Base-by-base conservation (phyloP, 306 rosid genomes). In the Medicago arabica region DNA sequence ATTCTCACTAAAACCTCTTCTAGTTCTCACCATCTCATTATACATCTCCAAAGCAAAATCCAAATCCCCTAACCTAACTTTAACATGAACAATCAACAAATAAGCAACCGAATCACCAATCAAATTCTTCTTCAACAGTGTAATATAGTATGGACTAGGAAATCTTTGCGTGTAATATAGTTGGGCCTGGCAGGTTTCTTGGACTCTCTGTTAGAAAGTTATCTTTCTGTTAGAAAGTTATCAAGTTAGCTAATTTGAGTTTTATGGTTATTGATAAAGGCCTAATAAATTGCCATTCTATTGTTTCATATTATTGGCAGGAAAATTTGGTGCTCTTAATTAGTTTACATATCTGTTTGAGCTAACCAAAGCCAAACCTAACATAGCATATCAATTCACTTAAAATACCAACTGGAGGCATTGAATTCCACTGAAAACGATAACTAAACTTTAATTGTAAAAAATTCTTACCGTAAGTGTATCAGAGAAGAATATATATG, bases 1-100 rank as follows among this genome's bases (percentile, higher is more conserved):
- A 70, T 94, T 94, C 17, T 80, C 78, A 63, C 47, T 82, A 72
- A 91, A 87, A 28, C 98, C 97, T 84, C 93, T 86, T 9, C 57
- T 75, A 60, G 83, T 86, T 9, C 57, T 75, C 64, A 84, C 76
- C 96, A 89, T 28, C 31, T 28, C 31, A 28, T 28, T 28, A 28
- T 28, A 28, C 31, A 28, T 3, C 31, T 28, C 31, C 31, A 28
- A 28, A 28, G 31, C 31, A 28, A 28, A 28, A 28, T 28, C 31
- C 31, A 28, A 28, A 28, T 28, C 31, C 28, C 31, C 31, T 28
- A 28, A 28, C 31, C 31, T 28, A 28, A 28, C 31, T 28, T 28
- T 28, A 28, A 28, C 31, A 3, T 28, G 31, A 28, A 28, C 31
- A 28, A 28, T 28, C 31, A 28, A 28, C 4, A 4, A 28, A 28